Conservation (phyloP, 2,329 filamentous ascomycete genomes). For the Metarhizium rileyi region DNA sequence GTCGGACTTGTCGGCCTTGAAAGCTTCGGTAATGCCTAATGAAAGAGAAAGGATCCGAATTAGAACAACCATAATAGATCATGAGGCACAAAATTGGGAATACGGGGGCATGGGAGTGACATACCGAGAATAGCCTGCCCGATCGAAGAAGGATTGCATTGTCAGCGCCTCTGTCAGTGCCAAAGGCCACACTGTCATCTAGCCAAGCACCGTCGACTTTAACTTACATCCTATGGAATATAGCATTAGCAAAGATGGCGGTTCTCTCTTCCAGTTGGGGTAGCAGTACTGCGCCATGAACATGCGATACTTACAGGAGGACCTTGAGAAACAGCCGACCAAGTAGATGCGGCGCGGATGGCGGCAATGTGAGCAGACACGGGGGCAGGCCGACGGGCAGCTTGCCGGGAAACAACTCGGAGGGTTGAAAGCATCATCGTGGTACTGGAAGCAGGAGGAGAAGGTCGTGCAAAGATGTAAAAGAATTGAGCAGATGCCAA, state of each 20-base stretch:
- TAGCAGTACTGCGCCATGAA: neutral
- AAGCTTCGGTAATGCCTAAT: slow-evolving; percentile 87
- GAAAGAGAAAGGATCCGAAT: slow-evolving; percentile 9
- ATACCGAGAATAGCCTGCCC: slow-evolving; percentile 65
- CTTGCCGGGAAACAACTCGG: slow-evolving; percentile 42
- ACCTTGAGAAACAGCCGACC: slow-evolving; percentile 85
- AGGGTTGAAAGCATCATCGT: slow-evolving; percentile 49
- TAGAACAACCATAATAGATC: slow-evolving; percentile 6
- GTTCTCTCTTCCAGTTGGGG: neutral
- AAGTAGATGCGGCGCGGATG: slow-evolving; percentile 61
- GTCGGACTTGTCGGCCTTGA: slow-evolving; percentile 88
- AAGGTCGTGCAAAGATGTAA: slow-evolving; percentile 1
- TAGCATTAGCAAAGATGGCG: neutral
- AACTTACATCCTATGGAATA: slow-evolving; percentile 11
- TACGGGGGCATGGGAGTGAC: slow-evolving; percentile 17
- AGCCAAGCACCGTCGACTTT: neutral
- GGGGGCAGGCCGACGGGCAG: slow-evolving; percentile 29
- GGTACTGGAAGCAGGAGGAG: slow-evolving; percentile 1
- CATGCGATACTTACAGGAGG: slow-evolving; percentile 67
- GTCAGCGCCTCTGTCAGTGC: neutral
- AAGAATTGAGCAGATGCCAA: too few relatives aligned
- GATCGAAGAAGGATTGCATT: neutral
- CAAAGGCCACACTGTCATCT: neutral
- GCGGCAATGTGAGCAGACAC: slow-evolving; percentile 26
- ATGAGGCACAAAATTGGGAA: neutral